Conservation (phyloP, 2,329 filamentous ascomycete genomes). For the Massarina eburnea region DNA sequence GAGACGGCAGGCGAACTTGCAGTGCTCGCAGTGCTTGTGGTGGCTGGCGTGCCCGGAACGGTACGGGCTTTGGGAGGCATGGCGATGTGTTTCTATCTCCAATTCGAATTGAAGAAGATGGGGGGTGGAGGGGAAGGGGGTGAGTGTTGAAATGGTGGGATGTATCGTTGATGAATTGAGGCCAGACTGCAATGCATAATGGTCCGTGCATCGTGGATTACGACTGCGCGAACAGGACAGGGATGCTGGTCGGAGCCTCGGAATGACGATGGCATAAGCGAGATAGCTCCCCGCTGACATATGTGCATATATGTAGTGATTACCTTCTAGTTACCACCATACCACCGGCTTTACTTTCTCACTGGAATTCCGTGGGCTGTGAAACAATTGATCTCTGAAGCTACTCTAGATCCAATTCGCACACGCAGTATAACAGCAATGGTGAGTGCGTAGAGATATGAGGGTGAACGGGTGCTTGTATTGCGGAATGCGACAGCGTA, state of each 20-base stretch:
- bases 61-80: slow-evolving; percentile 40
- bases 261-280: no score
- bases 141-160: background rate
- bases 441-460: background rate
- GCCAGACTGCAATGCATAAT: no score
- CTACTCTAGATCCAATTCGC: background rate
- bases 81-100: background rate
- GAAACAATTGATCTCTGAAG: background rate
- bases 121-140: slow-evolving; percentile 2
- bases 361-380: background rate
- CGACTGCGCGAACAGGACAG: no score
- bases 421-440: background rate
- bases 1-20: slow-evolving; percentile 16
- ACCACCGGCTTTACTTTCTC: background rate
- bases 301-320: no score
- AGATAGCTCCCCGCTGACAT: no score
- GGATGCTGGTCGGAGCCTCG: no score
- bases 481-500: background rate
- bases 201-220: no score
- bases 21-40: slow-evolving; percentile 14
- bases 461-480: background rate
- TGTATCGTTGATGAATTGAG: no score
- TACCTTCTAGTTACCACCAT: background rate
- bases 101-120: slow-evolving; percentile 5
- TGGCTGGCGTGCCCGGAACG: slow-evolving; percentile 12